Conservation (phyloP, 73 alveolate species). For the Paramecium caudatum region DNA sequence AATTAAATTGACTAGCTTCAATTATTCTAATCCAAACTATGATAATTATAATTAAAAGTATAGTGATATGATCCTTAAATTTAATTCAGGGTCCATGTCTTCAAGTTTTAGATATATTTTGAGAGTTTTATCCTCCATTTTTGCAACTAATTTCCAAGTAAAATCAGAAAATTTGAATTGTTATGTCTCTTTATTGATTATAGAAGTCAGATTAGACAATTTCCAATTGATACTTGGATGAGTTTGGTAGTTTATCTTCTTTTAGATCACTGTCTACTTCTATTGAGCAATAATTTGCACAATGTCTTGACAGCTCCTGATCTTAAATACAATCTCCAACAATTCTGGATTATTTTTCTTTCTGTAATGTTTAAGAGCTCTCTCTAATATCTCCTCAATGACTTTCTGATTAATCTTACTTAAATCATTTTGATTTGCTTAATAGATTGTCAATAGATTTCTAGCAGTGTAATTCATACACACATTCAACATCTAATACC, state of each 20-base stretch:
- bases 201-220: conserved; percentile 70
- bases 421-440: conserved; percentile 58
- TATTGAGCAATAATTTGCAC: conserved; percentile 10
- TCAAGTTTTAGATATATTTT: conserved; percentile 74
- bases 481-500: conserved; percentile 73
- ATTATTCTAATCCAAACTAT: conserved; percentile 37
- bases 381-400: conserved; percentile 73
- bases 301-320: neutral
- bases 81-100: conserved; percentile 73
- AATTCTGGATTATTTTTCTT: conserved; percentile 66
- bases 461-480: conserved; percentile 77
- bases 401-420: conserved; percentile 63
- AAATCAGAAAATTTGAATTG: conserved; percentile 73
- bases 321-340: conserved; percentile 17
- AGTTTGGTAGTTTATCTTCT: conserved; percentile 48
- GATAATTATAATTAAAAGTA: conserved; percentile 62
- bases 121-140: conserved; percentile 73
- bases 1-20: conserved; percentile 50
- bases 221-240: conserved; percentile 78
- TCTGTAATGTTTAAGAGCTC: conserved; percentile 69
- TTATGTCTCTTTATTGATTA: conserved; percentile 73
- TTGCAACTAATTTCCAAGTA: conserved; percentile 75
- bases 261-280: neutral
- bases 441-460: conserved; percentile 57
- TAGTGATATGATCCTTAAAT: conserved; percentile 59